Evolutionary conservation across 371 early-diverging fungal species (phyloP).

Genomic region (Mucor circinelloides): DNA sequence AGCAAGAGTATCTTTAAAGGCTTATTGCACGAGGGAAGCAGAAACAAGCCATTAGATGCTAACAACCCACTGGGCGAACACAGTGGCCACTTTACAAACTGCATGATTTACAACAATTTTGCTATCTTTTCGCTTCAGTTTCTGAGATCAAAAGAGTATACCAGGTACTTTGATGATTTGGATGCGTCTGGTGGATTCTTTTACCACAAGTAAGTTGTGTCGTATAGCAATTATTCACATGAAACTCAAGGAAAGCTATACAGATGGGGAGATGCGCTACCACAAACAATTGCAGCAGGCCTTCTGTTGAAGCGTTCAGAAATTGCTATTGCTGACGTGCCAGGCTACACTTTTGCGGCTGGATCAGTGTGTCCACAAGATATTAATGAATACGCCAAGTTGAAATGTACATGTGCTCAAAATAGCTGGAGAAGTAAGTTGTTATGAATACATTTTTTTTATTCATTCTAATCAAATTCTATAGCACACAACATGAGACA

Average conservation of each 20-base stretch:
- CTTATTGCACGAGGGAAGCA: constrained; percentile 12
- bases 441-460: neutral
- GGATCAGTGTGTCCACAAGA: constrained; percentile 4
- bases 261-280: constrained; percentile 53
- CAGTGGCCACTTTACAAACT: constrained; percentile 58
- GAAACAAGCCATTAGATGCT: neutral
- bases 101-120: constrained; percentile 74
- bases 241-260: constrained; percentile 43
- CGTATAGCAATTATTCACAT: neutral
- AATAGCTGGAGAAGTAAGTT: neutral
- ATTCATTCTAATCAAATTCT: neutral
- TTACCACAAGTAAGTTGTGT: constrained; percentile 73
- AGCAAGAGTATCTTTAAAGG: constrained; percentile 27
- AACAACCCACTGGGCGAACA: constrained; percentile 42
- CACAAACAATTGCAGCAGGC: constrained; percentile 84
- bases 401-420: constrained; percentile 11
- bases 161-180: constrained; percentile 73
- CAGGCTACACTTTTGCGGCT: neutral
- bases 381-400: neutral
- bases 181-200: constrained; percentile 88
- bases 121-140: constrained; percentile 38
- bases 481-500: neutral
- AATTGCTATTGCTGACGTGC: neutral
- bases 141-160: constrained; percentile 59
- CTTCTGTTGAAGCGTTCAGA: constrained; percentile 60